Conservation (phyloP, 306 rosid genomes). For the Vigna nakashimae region DNA sequence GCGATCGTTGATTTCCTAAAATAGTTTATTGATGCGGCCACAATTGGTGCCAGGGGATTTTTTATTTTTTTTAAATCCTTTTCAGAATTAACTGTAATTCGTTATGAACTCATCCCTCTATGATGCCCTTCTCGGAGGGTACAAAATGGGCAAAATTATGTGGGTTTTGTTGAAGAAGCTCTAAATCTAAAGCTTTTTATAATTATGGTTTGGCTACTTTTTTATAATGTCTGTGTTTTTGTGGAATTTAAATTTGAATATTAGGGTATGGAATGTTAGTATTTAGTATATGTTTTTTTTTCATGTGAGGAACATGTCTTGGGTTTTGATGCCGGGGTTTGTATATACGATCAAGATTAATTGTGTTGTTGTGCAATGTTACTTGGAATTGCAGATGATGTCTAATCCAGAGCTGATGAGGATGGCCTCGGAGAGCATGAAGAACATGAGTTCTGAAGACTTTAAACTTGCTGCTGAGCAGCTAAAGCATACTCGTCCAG, state of each 20-base stretch:
- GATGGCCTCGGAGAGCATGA: slow-evolving; percentile 97
- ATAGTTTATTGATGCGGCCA: background rate
- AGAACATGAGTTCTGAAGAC: slow-evolving; percentile 85
- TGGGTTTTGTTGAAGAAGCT: background rate
- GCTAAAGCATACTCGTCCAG: slow-evolving; percentile 86
- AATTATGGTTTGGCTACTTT: slow-evolving; percentile 2
- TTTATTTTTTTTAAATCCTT: background rate
- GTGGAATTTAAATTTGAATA: slow-evolving; percentile 7
- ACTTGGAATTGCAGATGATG: slow-evolving; percentile 80
- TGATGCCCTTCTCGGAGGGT: slow-evolving; percentile 19
- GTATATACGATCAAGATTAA: background rate
- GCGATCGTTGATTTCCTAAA: background rate
- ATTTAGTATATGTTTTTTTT: background rate
- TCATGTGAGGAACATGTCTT: background rate
- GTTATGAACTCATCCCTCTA: slow-evolving; percentile 15
- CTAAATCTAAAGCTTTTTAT: background rate
- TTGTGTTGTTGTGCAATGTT: slow-evolving; percentile 11
- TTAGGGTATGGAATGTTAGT: background rate
- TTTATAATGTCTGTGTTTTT: background rate
- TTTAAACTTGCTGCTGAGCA: slow-evolving; percentile 85
- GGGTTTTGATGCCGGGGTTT: background rate
- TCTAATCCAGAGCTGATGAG: slow-evolving; percentile 86
- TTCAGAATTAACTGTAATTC: background rate
- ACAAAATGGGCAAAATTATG: background rate
- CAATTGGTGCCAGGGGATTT: background rate